Base-by-base conservation (phyloP, 106 monocot genomes). In the Amphibolis antarctica region DNA sequence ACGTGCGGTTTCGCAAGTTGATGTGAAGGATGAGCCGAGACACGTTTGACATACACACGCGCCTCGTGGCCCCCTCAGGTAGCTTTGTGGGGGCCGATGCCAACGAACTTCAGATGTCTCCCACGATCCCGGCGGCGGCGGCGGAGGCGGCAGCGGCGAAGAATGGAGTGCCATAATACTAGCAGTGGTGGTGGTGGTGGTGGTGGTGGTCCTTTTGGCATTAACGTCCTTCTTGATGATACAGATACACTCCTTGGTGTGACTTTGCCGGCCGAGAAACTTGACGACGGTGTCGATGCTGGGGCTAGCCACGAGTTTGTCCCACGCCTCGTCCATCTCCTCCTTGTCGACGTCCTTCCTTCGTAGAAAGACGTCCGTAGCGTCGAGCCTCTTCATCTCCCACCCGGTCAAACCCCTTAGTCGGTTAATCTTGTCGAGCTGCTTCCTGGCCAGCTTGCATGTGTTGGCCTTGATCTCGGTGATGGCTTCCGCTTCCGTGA, bases 391-490 rank as follows among this genome's bases (percentile, higher is more conserved):
- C 29, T 67, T 49, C 25, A 74, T 36, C 9, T 53, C 21, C 74
- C 74, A 74, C 10, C 59, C 66, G 12, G 66, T 9, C n/a, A 25
- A 11, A 10, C 7, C n/a, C 31, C 30, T 44, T 43, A 74, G 60
- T 22, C 74, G 47, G 12, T 27, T 3, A 13, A 74, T 74, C 60
- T 74, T 74, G 12, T 20, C 42, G 45, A 66, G 60, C 59, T 74
- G 74, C 21, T 30, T 18, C 5, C 30, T 19, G 11, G 60, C 67
- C 10, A 74, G 74, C 23, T 42, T 54, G 50, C 60, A 44, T 13
- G 74, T 74, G 60, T 74, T 74, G 18, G 10, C 49, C 52, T 74
- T 74, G 51, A 67, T 67, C 23, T 67, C 51, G 0, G 42, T 50
- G 29, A 74, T 28, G 6, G 57, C 49, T 17, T 72, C 67, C 0